A percentile compares a stretch with the other conserved stretches of the same genome.
Evolutionary conservation across 2,329 filamentous ascomycete genomes (phyloP).

Genomic region (Seiridium unicorne): DNA sequence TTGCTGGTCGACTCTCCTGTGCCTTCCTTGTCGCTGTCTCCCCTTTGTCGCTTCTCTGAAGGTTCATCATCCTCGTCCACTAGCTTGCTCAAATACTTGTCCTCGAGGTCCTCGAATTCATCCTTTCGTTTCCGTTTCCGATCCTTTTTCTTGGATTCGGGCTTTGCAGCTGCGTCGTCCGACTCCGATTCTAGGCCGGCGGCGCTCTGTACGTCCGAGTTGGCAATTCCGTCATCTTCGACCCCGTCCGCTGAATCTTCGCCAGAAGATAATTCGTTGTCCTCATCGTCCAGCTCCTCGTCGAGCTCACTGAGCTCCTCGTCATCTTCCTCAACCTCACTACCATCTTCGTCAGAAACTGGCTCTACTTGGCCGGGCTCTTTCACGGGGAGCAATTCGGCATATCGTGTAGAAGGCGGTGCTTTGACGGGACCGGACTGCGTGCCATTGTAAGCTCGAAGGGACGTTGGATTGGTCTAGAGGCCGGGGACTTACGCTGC

Average conservation of each 20-base stretch:
- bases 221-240: conserved; percentile 37
- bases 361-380: conserved; percentile 25
- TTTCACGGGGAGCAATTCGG: conserved; percentile 30
- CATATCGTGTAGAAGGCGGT: conserved; percentile 44
- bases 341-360: conserved; percentile 19
- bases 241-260: conserved; percentile 39
- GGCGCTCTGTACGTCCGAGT: neutral
- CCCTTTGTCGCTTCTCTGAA: conserved; percentile 53
- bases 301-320: conserved; percentile 35
- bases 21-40: conserved; percentile 29
- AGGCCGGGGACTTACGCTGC: conserved; percentile 20
- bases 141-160: conserved; percentile 44
- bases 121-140: conserved; percentile 67
- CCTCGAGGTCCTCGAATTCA: conserved; percentile 69
- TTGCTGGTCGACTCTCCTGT: conserved; percentile 6
- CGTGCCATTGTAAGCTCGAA: neutral
- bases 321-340: conserved; percentile 28
- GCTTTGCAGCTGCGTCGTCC: conserved; percentile 32
- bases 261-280: conserved; percentile 15
- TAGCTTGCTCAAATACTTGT: conserved; percentile 66
- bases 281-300: conserved; percentile 26
- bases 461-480: neutral
- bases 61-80: conserved; percentile 54
- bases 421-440: conserved; percentile 52
- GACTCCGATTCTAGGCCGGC: conserved; percentile 32